These are phyloP conservation scores for Plasmodium reichenowi DNA, from an alignment of 169 alveolate genomes.

Conservation along the genomic window DNA sequence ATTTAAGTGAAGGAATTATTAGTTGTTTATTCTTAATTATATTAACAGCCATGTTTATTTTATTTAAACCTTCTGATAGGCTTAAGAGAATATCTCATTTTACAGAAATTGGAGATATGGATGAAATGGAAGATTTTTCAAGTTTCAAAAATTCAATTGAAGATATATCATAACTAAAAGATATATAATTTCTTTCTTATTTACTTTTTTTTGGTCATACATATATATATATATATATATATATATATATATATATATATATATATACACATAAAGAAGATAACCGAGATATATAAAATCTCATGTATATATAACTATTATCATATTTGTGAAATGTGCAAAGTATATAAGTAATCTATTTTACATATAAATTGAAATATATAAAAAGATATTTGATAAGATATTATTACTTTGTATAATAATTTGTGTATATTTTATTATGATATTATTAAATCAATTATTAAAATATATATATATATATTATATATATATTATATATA, in stretches of 20 bases:
- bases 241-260: not conserved
- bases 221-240: not conserved
- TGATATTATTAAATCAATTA: no score
- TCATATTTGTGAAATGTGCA: no score
- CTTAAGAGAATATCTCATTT: constrained; percentile 75
- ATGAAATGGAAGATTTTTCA: constrained; percentile 76
- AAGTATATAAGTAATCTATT: no score
- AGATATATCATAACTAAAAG: constrained; percentile 23
- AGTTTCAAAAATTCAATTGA: constrained; percentile 33
- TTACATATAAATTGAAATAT: no score
- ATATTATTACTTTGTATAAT: no score
- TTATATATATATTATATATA: no score
- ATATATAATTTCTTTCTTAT: not conserved
- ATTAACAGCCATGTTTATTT: constrained; percentile 57
- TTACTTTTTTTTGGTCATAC: not conserved
- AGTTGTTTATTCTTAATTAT: constrained; percentile 64
- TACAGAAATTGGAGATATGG: constrained; percentile 77
- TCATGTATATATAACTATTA: no score
- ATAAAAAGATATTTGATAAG: no score
- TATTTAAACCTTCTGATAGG: constrained; percentile 73
- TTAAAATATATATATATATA: no score
- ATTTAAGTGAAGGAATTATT: constrained; percentile 61
- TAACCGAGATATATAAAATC: no score
- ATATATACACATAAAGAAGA: not conserved
- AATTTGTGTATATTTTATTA: no score